These are phyloP conservation scores for Erodium chrysanthum DNA, from an alignment of 441 rosid genomes.

Conservation along the genomic window DNA sequence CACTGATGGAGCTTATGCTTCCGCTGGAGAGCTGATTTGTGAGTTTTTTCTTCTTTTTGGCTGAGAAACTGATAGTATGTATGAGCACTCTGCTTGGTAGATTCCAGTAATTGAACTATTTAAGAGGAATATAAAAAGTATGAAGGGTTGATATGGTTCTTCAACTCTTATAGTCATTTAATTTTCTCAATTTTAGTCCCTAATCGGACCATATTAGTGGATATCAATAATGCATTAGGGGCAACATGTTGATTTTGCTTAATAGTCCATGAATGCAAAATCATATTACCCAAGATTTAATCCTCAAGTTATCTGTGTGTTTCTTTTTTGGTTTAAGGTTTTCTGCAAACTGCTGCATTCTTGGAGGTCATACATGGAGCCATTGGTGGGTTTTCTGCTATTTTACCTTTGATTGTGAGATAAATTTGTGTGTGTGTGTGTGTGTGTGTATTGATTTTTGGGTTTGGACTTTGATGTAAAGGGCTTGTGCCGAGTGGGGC, in stretches of 20 bases:
- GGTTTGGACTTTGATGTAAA: constrained; percentile 14
- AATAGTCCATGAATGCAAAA: neutral
- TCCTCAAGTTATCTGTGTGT: neutral
- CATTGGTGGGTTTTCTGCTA: constrained; percentile 30
- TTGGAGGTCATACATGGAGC: constrained; percentile 88
- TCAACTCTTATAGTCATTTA: neutral
- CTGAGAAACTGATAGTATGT: neutral
- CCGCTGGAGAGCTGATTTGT: constrained; percentile 65
- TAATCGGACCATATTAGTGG: neutral
- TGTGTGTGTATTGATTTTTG: neutral
- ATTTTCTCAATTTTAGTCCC: no score
- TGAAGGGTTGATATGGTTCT: neutral
- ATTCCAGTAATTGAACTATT: neutral
- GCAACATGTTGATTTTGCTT: neutral
- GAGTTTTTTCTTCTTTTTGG: constrained; percentile 17
- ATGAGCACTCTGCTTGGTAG: neutral
- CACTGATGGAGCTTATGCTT: constrained; percentile 44
- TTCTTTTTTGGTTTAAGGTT: constrained; percentile 31
- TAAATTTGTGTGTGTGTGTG: no score
- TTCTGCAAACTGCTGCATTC: constrained; percentile 46
- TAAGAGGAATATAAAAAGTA: no score
- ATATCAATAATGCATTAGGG: neutral
- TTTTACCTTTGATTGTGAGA: neutral
- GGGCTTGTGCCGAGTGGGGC: constrained; percentile 81
- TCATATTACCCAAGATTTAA: neutral